phyloP scores from a whole-genome alignment of 2,329 filamentous ascomycete species.

The Alternaria atra region DNA sequence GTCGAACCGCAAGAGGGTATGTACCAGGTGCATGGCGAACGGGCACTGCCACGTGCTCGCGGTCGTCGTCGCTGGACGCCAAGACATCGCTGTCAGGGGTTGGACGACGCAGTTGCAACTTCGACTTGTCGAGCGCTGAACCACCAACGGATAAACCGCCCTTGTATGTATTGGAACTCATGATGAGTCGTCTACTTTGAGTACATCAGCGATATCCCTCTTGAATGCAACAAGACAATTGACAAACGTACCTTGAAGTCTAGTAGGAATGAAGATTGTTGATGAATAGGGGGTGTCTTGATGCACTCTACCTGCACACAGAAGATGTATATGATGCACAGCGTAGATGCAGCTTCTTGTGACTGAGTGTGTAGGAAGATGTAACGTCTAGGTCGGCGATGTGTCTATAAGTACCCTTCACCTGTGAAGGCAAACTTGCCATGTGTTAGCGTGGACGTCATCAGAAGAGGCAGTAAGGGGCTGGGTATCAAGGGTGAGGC shows the following conservation, averaged over 20 bases:
- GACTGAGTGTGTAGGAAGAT: conserved; percentile 16
- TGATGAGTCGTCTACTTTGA: conserved; percentile 22
- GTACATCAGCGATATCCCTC: conserved; percentile 14
- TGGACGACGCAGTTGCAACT: conserved; percentile 74
- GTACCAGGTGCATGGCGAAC: conserved; percentile 31
- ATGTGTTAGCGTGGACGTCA: conserved; percentile 18
- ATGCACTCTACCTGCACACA: conserved; percentile 21
- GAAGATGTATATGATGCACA: conserved; percentile 17
- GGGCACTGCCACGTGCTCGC: conserved; percentile 61
- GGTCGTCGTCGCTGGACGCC: conserved; percentile 93
- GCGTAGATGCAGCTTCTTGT: conserved; percentile 16
- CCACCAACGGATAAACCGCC: conserved; percentile 40
- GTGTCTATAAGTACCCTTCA: conserved; percentile 19
- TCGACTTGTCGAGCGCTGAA: conserved; percentile 70
- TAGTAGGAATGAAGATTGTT: background rate
- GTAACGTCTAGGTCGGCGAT: conserved; percentile 11
- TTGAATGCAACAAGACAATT: background rate
- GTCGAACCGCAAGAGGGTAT: conserved; percentile 35
- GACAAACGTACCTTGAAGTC: conserved; percentile 25
- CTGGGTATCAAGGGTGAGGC: conserved; percentile 13
- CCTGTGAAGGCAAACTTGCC: conserved; percentile 23
- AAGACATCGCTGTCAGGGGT: conserved; percentile 95
- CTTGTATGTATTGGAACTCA: conserved; percentile 42
- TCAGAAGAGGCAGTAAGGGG: conserved; percentile 1
- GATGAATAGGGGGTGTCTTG: conserved; percentile 8